phyloP scores from a whole-genome alignment of 1,139 yeast species.

The Zygosaccharomyces sapae region DNA sequence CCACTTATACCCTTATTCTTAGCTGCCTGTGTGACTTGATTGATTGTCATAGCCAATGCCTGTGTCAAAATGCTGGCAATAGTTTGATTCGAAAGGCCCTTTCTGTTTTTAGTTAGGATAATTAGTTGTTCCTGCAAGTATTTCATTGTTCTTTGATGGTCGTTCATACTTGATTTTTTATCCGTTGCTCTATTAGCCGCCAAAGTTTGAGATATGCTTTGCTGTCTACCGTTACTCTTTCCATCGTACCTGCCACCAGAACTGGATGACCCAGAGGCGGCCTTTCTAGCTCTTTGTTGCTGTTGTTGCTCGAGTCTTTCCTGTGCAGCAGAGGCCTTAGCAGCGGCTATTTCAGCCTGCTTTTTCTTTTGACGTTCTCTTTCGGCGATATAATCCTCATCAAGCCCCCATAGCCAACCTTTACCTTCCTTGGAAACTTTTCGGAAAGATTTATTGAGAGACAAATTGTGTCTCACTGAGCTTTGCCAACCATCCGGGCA shows the following conservation, averaged over 20 bases:
- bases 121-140: constrained; percentile 71
- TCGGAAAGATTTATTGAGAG: constrained; percentile 78
- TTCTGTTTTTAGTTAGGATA: constrained; percentile 63
- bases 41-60: constrained; percentile 88
- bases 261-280: constrained; percentile 26
- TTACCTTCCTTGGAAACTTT: constrained; percentile 74
- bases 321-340: constrained; percentile 55
- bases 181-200: constrained; percentile 36
- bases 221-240: constrained; percentile 26
- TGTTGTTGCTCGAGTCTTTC: constrained; percentile 48
- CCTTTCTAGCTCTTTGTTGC: constrained; percentile 40
- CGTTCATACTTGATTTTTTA: constrained; percentile 23
- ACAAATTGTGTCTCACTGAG: constrained; percentile 82
- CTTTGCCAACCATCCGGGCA: constrained; percentile 98
- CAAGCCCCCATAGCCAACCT: constrained; percentile 92
- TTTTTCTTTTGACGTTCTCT: constrained; percentile 71
- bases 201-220: constrained; percentile 35
- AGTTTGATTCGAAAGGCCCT: constrained; percentile 64
- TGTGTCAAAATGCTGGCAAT: constrained; percentile 82
- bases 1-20: constrained; percentile 79
- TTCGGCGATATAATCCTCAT: constrained; percentile 76
- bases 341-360: constrained; percentile 59
- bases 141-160: constrained; percentile 39
- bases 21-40: constrained; percentile 83
- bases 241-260: constrained; percentile 11